Conservation (phyloP, 495 filamentous ascomycete genomes). For the Chaetomidium leptoderma region DNA sequence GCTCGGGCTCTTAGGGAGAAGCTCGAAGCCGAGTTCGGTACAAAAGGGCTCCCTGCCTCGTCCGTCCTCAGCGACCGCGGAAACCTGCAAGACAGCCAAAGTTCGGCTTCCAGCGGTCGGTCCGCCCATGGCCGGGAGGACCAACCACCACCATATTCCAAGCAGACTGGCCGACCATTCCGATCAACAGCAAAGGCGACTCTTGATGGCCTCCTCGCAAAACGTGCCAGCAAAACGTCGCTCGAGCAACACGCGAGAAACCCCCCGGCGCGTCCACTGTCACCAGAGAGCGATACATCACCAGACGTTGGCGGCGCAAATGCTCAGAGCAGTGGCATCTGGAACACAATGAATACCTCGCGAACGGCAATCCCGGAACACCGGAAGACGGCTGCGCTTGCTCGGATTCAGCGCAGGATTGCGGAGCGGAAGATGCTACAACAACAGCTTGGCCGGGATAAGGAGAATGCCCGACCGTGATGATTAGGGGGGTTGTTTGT, state of each 20-base stretch:
- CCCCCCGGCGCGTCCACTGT: background rate
- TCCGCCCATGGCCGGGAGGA: conserved; percentile 15
- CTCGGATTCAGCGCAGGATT: conserved; percentile 56
- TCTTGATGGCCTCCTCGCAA: conserved; percentile 4
- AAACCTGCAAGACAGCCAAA: conserved; percentile 28
- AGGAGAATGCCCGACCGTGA: conserved; percentile 42
- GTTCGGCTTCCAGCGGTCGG: conserved; percentile 24
- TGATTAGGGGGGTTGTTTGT: background rate
- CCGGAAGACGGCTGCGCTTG: conserved; percentile 58
- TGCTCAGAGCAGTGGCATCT: conserved; percentile 27
- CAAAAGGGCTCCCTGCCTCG: conserved; percentile 8
- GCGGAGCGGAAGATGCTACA: conserved; percentile 36
- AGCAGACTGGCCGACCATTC: background rate
- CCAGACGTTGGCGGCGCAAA: conserved; percentile 31
- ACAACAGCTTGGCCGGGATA: conserved; percentile 30
- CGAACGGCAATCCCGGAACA: conserved; percentile 54
- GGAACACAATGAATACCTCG: conserved; percentile 32
- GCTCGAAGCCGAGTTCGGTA: conserved; percentile 29
- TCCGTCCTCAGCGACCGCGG: conserved; percentile 26
- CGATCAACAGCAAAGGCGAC: conserved; percentile 2
- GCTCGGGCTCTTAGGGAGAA: conserved; percentile 30
- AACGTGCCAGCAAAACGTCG: conserved; percentile 4
- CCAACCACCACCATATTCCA: background rate
- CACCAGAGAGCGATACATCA: conserved; percentile 19
- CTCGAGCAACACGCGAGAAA: conserved; percentile 1